Base-by-base conservation (phyloP, 495 filamentous ascomycete species). In the Annulohypoxylon maeteangense region DNA sequence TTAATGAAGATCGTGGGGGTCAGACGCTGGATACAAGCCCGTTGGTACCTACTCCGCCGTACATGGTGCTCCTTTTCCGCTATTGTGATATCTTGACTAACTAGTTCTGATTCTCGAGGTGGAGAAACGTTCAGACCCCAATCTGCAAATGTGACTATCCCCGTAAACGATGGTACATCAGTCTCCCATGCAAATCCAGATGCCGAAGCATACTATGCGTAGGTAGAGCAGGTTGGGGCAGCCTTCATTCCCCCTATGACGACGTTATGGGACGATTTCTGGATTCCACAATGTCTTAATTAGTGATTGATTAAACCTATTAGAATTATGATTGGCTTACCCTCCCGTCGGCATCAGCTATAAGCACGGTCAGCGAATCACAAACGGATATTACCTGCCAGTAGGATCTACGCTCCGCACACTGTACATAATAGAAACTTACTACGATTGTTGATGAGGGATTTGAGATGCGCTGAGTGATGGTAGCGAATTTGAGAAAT, bases 251-350 rank as follows among this genome's bases (percentile, higher is more conserved):
- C 10, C 55, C 65, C 70, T 73, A 73, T 73, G 70, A 73, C 70
- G 70, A 73, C 65, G 70, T 63, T 73, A 69, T 73, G 65, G 70
- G 50, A 73, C 57, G 61, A 73, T 62, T 47, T 73, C 54, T 47
- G 29, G 34, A 68, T 58, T 73, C 40, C 34, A 68, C 36, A 56
- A 44, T 61, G 36, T 38, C 61, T 69, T 62, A 61, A 73, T 69
- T 73, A 65, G 65, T 25, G 53, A 27, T 72, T 73, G 40, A 62
- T 69, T 65, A 62, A 65, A 47, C 16, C 34, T 14, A 1, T 42
- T 11, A 22, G 10, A 4, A 8, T 31, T 18, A 29, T 73, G 65
- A 73, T 73, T 73, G 70, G 70, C 62, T 58, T 66, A 23, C 65
- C 42, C 27, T 58, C 55, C 47, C 65, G 61, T 42, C 56, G 65